phyloP scores from a whole-genome alignment of 148 eudicot species.

The Chenopodium album region DNA sequence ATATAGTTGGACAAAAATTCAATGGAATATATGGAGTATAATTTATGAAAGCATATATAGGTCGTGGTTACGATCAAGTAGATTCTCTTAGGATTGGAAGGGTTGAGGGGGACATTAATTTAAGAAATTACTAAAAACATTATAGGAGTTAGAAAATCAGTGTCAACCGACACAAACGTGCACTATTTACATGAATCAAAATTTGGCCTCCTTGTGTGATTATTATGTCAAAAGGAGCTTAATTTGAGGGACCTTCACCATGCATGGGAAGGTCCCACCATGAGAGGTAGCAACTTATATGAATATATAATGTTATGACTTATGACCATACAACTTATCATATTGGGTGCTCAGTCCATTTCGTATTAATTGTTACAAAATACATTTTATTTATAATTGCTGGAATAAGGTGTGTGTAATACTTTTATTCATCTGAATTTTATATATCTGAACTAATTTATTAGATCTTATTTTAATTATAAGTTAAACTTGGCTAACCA shows the following conservation, averaged over 20 bases:
- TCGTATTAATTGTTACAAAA: no score
- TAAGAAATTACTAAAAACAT: neutral
- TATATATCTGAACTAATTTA: no score
- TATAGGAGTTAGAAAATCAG: slow-evolving; percentile 7
- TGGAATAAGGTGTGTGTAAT: no score
- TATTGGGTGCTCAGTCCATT: no score
- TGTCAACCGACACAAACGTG: slow-evolving; percentile 33
- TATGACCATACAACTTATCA: neutral
- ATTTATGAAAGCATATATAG: neutral
- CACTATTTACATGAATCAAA: neutral
- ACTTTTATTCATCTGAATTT: no score
- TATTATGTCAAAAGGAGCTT: neutral
- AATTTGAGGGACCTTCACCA: neutral
- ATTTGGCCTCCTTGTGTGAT: neutral
- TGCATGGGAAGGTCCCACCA: neutral
- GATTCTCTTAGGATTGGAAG: slow-evolving; percentile 1
- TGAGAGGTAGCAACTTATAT: neutral
- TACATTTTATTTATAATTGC: no score
- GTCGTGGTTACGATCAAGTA: neutral
- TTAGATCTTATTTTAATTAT: no score
- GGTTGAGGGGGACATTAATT: neutral
- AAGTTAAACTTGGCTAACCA: no score
- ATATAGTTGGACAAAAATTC: neutral
- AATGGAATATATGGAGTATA: neutral
- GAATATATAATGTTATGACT: neutral